phyloP scores from a whole-genome alignment of 1,284 basidiomycete species.

The Malassezia dermatis region DNA sequence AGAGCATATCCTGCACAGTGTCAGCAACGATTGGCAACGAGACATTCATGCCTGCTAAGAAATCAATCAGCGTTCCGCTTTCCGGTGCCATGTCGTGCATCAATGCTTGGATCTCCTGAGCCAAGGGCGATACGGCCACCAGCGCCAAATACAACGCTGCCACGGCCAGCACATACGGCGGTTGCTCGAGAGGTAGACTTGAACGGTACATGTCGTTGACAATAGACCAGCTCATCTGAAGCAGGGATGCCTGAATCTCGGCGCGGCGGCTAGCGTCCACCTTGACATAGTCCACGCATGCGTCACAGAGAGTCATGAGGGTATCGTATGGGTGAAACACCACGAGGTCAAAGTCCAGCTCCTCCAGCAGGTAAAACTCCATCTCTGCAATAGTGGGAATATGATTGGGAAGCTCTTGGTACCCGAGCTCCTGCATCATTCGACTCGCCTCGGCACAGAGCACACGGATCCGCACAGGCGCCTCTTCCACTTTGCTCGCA shows the following conservation, averaged over 20 bases:
- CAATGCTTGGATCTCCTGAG: background rate
- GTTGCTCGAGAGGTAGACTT: slow-evolving; percentile 76
- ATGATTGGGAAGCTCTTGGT: slow-evolving; percentile 61
- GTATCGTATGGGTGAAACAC: slow-evolving; percentile 90
- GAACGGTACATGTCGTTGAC: slow-evolving; percentile 93
- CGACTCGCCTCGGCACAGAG: slow-evolving; percentile 67
- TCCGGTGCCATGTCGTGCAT: background rate
- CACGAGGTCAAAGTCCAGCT: slow-evolving; percentile 85
- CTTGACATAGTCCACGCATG: background rate
- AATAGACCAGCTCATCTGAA: slow-evolving; percentile 62
- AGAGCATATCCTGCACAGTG: slow-evolving; percentile 79
- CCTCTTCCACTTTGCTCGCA: slow-evolving; percentile 92
- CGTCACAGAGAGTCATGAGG: slow-evolving; percentile 48
- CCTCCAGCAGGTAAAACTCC: slow-evolving; percentile 95
- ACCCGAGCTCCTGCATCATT: slow-evolving; percentile 24
- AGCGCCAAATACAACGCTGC: slow-evolving; percentile 67
- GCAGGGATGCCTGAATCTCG: background rate
- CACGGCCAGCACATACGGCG: slow-evolving; percentile 85
- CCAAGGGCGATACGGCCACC: slow-evolving; percentile 18
- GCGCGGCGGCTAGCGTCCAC: background rate
- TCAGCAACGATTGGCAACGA: slow-evolving; percentile 71
- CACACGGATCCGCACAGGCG: slow-evolving; percentile 81
- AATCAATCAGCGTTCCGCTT: slow-evolving; percentile 55
- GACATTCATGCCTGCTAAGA: slow-evolving; percentile 74
- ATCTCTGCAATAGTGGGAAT: slow-evolving; percentile 80